Percentiles rank a stretch among this genome's conserved stretches.
Conservation (phyloP, 192 early-diverging fungal species). For the Allomyces arbusculus region DNA sequence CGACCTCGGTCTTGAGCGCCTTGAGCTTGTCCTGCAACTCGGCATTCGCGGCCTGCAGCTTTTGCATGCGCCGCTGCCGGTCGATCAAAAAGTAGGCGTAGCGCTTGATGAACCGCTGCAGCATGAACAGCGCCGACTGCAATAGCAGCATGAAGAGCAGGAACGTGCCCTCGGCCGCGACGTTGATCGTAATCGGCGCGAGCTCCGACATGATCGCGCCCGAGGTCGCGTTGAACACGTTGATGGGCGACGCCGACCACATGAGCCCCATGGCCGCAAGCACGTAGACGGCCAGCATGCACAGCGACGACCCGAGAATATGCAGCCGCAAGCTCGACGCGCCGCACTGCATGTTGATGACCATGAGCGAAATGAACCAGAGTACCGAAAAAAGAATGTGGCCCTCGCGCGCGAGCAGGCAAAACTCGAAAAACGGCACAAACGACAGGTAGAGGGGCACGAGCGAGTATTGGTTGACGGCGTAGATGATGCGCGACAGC, state of each 20-base stretch:
- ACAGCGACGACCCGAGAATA: slow-evolving; percentile 6
- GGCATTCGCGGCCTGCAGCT: slow-evolving; percentile 5
- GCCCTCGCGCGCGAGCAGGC: slow-evolving; percentile 14
- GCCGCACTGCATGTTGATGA: slow-evolving; percentile 16
- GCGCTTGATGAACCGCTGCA: slow-evolving; percentile 16
- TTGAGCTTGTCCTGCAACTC: background rate
- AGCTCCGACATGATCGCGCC: background rate
- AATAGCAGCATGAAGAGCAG: slow-evolving; percentile 9
- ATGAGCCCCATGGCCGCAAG: background rate
- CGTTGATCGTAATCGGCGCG: background rate
- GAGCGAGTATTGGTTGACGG: slow-evolving; percentile 6
- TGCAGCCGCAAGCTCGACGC: slow-evolving; percentile 7
- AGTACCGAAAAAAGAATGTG: slow-evolving; percentile 15
- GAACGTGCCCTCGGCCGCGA: slow-evolving; percentile 12
- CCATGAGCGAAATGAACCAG: slow-evolving; percentile 21
- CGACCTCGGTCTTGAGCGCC: background rate
- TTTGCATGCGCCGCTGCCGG: slow-evolving; percentile 7
- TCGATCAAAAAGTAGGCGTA: slow-evolving; percentile 8
- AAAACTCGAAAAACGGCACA: slow-evolving; percentile 13
- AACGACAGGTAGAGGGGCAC: slow-evolving; percentile 18
- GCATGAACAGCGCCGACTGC: slow-evolving; percentile 3
- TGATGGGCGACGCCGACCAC: background rate
- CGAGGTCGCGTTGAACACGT: background rate
- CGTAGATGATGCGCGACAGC: slow-evolving; percentile 4
- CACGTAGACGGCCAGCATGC: background rate